A percentile compares a stretch with the other conserved stretches of the same genome.
Evolutionary conservation across 164 flowering plant species (phyloP).

Genomic region (Protea cynaroides): DNA sequence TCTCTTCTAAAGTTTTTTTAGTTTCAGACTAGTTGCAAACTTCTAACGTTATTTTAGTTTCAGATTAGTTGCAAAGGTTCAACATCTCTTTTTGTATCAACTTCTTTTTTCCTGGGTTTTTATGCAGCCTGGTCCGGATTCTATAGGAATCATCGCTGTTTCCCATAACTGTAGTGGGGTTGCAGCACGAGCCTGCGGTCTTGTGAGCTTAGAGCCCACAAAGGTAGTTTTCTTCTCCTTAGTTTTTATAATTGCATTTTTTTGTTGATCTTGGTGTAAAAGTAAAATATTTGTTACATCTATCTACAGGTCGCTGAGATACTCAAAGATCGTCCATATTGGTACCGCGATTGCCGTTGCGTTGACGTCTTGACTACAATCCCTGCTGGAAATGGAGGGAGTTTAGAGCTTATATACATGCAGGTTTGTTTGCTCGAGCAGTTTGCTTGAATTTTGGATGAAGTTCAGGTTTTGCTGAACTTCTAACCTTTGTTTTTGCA

Average conservation of each 20-base stretch:
- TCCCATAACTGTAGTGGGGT: constrained; percentile 81
- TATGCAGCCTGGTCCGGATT: constrained; percentile 87
- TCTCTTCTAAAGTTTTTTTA: background rate
- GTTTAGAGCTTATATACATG: constrained; percentile 77
- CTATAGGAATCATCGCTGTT: constrained; percentile 89
- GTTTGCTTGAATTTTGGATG: background rate
- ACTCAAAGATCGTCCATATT: constrained; percentile 78
- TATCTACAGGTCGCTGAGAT: constrained; percentile 61
- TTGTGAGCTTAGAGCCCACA: constrained; percentile 83
- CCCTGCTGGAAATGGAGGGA: constrained; percentile 76
- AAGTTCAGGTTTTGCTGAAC: background rate
- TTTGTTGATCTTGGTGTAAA: background rate
- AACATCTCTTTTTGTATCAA: background rate
- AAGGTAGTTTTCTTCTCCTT: constrained; percentile 35
- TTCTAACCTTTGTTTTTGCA: constrained; percentile 10
- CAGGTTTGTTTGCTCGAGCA: constrained; percentile 37
- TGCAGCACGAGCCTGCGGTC: constrained; percentile 96
- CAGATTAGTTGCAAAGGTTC: background rate
- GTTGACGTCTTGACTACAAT: constrained; percentile 52
- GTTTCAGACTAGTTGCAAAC: too few species aligned
- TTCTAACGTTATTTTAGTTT: background rate
- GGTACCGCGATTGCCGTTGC: constrained; percentile 85
- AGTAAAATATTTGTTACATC: background rate
- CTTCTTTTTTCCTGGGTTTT: background rate
- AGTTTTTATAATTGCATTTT: background rate